Percentiles rank a stretch among this genome's conserved stretches.
These are phyloP conservation scores for Astrocystis sublimbata DNA, from an alignment of 495 filamentous ascomycete genomes.

Conservation along the genomic window DNA sequence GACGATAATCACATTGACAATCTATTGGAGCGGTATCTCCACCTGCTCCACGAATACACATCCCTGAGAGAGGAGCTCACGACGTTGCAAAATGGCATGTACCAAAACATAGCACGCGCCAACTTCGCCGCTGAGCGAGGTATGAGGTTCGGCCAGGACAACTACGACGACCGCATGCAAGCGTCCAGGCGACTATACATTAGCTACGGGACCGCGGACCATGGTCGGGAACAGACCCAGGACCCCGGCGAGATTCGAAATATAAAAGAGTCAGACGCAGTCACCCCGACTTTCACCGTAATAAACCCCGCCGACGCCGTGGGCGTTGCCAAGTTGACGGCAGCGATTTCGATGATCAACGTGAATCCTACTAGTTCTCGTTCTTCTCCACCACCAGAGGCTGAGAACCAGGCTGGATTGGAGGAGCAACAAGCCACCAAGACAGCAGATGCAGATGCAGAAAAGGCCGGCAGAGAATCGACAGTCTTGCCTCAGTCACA, in stretches of 20 bases:
- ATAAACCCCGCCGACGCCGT: background rate
- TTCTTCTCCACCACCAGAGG: background rate
- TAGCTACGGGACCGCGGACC: constrained; percentile 13
- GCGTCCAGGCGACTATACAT: constrained; percentile 47
- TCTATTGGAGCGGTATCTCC: constrained; percentile 69
- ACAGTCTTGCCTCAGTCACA: background rate
- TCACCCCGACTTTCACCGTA: constrained; percentile 15
- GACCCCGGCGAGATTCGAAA: background rate
- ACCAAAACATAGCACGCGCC: constrained; percentile 63
- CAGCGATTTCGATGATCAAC: constrained; percentile 1
- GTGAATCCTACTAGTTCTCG: background rate
- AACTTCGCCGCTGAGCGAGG: constrained; percentile 68
- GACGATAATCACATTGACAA: constrained; percentile 55
- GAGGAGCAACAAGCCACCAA: constrained; percentile 9
- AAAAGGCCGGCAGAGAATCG: background rate
- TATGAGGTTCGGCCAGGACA: constrained; percentile 63
- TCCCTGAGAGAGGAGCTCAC: constrained; percentile 56
- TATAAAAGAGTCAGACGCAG: background rate
- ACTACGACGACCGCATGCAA: constrained; percentile 74
- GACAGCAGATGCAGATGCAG: background rate
- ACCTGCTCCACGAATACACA: constrained; percentile 70
- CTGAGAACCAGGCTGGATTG: constrained; percentile 13
- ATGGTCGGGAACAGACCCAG: background rate
- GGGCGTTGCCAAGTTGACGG: background rate
- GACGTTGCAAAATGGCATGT: constrained; percentile 54